Evolutionary conservation across 495 filamentous ascomycete species (phyloP), one percentile per base, ranked within the genome.

Genomic region (Annulohypoxylon stygium): DNA sequence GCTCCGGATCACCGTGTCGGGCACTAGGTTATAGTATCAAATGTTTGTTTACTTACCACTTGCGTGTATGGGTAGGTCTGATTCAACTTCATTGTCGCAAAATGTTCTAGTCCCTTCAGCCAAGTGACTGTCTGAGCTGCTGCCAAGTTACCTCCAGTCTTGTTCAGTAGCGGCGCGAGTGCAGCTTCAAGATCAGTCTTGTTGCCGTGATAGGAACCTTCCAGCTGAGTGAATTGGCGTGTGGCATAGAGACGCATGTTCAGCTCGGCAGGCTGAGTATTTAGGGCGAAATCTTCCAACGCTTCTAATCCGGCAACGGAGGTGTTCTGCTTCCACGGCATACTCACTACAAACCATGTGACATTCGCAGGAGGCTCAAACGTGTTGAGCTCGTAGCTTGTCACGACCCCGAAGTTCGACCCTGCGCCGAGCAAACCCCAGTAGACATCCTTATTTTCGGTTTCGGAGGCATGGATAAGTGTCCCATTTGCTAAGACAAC

Each of bases 371-470:
- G 83, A n/a, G 79, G 78, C 41, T 80, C 78, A 43, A 85, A 85
- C 1, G 83, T 85, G 47, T 81, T 78, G 74, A 85, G 82, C 50
- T 75, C 75, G 39, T 81, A 84, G 59, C 69, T 75, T 9, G 79
- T 69, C 11, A 84, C 83, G 20, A 85, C 75, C 23, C 83, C 83
- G 50, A 84, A 81, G 64, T 80, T 82, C 4, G 79, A 82, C 1
- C 83, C 83, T 0, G 83, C 79, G 12, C 83, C 83, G 25, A 80
- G 76, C 53, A 85, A 67, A 34, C 81, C 83, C 83, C 82, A 85
- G 72, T 83, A 84, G 26, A 84, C 70, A 4, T 84, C 81, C 14
- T 76, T 69, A 65, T 86, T 82, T 58, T 81, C 79, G 3, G 76
- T 83, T 53, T 77, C 77, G 10, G 83, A 85, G 11, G 75, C 36